These are phyloP conservation scores for Brassica incana DNA, from an alignment of 345 rosid species.

Conservation along the genomic window DNA sequence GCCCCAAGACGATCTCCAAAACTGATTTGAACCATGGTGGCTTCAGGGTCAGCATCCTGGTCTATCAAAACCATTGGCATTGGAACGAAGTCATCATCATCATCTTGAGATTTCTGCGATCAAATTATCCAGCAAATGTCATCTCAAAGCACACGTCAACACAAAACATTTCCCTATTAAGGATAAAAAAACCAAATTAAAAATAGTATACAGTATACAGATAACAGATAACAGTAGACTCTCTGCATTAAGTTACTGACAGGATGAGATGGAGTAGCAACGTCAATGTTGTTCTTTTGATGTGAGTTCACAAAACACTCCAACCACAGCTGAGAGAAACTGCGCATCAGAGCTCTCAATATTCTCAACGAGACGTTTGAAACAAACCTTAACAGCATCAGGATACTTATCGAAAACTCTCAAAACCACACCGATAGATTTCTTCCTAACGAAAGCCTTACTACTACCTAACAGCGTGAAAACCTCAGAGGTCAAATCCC, in stretches of 20 bases:
- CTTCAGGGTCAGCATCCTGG: constrained; percentile 85
- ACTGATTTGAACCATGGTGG: constrained; percentile 83
- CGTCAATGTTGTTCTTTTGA: constrained; percentile 39
- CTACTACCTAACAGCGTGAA: too few species aligned
- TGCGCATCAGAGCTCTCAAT: too few species aligned
- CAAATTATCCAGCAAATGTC: constrained; percentile 37
- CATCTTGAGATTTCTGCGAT: constrained; percentile 58
- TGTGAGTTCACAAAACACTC: too few species aligned
- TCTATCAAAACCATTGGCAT: constrained; percentile 69
- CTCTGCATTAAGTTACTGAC: constrained; percentile 44
- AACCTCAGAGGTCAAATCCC: too few species aligned
- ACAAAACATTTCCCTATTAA: constrained; percentile 29
- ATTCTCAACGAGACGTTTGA: too few species aligned
- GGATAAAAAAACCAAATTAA: constrained; percentile 14
- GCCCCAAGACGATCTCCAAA: constrained; percentile 98
- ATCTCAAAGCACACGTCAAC: constrained; percentile 36
- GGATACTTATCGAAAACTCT: too few species aligned
- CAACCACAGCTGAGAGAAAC: too few species aligned
- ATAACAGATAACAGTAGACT: background rate
- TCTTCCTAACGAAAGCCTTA: too few species aligned
- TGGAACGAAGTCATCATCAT: constrained; percentile 44
- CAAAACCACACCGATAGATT: too few species aligned
- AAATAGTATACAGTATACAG: too few species aligned
- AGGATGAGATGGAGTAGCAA: constrained; percentile 49
- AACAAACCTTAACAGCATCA: too few species aligned